Evolutionary conservation across 768 basidiomycete species (phyloP).

Genomic region (Naganishia vaughanmartiniae): DNA sequence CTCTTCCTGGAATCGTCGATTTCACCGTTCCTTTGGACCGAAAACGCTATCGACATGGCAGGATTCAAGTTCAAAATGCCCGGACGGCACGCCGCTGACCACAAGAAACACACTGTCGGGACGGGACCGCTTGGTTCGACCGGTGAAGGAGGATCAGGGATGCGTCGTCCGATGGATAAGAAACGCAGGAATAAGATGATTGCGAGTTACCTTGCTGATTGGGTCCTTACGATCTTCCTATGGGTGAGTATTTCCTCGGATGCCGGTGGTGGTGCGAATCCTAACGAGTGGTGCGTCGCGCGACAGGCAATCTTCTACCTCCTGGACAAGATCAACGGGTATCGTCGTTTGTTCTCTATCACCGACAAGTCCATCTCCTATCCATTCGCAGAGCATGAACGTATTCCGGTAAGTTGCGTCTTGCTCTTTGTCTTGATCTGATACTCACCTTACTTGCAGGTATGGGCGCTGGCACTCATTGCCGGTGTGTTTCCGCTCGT

Average conservation of each 20-base stretch:
- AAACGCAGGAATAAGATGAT: conserved; percentile 32
- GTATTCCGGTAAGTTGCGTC: conserved; percentile 34
- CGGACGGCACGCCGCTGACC: conserved; percentile 17
- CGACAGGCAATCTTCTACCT: conserved; percentile 44
- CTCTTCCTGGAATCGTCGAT: no score
- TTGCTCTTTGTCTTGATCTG: neutral
- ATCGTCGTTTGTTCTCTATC: conserved; percentile 43
- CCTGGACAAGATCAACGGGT: conserved; percentile 53
- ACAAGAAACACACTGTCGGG: conserved; percentile 5
- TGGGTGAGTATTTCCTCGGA: conserved; percentile 39
- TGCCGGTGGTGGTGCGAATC: neutral
- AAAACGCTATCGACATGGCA: neutral
- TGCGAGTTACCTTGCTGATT: conserved; percentile 46
- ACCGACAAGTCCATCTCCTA: conserved; percentile 44
- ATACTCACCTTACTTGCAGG: conserved; percentile 1
- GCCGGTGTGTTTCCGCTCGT: conserved; percentile 45
- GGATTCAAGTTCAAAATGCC: conserved; percentile 5
- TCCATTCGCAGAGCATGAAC: conserved; percentile 45
- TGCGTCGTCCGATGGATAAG: conserved; percentile 20
- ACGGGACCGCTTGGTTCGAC: no score
- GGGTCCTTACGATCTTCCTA: conserved; percentile 45
- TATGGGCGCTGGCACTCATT: conserved; percentile 44
- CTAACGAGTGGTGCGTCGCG: neutral
- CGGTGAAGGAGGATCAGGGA: neutral
- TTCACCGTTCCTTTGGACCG: neutral